A percentile compares a stretch with the other conserved stretches of the same genome.
Evolutionary conservation across 108 stramenopile species (phyloP).

Genomic region (Fistulifera pelliculosa): DNA sequence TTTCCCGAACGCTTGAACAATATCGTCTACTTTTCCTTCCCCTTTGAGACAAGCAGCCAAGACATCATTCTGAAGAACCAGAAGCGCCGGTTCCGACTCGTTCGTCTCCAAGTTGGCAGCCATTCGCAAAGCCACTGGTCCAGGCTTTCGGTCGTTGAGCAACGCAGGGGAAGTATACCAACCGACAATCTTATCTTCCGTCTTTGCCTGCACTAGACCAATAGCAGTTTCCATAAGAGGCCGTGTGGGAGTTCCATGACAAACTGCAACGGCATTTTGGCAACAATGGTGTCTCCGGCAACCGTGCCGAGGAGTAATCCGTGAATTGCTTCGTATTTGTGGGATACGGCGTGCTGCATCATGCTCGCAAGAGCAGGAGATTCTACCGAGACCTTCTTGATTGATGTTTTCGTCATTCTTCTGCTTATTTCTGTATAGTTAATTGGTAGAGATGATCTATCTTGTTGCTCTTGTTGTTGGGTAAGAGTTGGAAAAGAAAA

Average conservation of each 20-base stretch:
- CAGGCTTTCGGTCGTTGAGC: slow-evolving; percentile 17
- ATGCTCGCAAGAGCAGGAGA: slow-evolving; percentile 30
- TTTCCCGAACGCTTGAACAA: slow-evolving; percentile 34
- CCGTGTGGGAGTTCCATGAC: slow-evolving; percentile 65
- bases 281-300: slow-evolving; percentile 8
- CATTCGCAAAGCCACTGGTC: slow-evolving; percentile 35
- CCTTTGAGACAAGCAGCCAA: slow-evolving; percentile 1
- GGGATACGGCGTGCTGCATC: slow-evolving; percentile 39
- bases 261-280: slow-evolving; percentile 47
- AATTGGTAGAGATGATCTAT: too few species aligned
- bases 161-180: slow-evolving; percentile 59
- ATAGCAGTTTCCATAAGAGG: slow-evolving; percentile 56
- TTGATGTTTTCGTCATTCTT: not conserved
- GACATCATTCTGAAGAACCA: slow-evolving; percentile 14
- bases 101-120: slow-evolving; percentile 22
- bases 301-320: slow-evolving; percentile 64
- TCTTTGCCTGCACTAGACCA: slow-evolving; percentile 18
- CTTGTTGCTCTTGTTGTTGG: too few species aligned
- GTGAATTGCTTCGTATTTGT: slow-evolving; percentile 36
- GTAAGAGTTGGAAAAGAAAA: too few species aligned
- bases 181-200: slow-evolving; percentile 36
- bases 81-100: slow-evolving; percentile 10
- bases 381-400: slow-evolving; percentile 9
- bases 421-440: too few species aligned
- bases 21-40: slow-evolving; percentile 1